Evolutionary conservation across 2,329 filamentous ascomycete species (phyloP).

Genomic region (Lachnum nothofagi): DNA sequence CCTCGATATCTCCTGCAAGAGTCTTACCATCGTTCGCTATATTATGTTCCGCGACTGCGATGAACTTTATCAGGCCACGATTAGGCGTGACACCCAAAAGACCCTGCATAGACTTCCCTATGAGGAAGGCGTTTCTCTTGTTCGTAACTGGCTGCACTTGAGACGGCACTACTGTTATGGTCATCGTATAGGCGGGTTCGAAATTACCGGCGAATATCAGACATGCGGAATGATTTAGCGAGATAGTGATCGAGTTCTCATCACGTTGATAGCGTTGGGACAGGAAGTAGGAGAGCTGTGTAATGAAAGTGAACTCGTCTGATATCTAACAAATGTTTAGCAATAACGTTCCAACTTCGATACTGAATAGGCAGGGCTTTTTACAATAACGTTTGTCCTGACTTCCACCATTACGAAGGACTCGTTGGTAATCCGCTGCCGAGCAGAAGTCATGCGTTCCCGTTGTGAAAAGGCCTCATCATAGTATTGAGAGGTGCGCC

Average conservation of each 20-base stretch:
- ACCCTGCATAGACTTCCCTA: slow-evolving; percentile 71
- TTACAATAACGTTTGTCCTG: slow-evolving; percentile 59
- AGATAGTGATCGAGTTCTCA: slow-evolving; percentile 67
- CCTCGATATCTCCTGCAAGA: slow-evolving; percentile 61
- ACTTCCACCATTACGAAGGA: slow-evolving; percentile 57
- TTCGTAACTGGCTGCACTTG: slow-evolving; percentile 71
- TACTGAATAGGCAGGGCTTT: slow-evolving; percentile 24
- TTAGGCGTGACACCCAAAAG: slow-evolving; percentile 60
- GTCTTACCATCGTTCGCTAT: slow-evolving; percentile 68
- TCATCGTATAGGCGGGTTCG: slow-evolving; percentile 74
- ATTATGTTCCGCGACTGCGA: slow-evolving; percentile 64
- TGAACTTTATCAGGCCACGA: slow-evolving; percentile 69
- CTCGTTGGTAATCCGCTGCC: slow-evolving; percentile 29
- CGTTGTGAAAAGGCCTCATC: slow-evolving; percentile 33
- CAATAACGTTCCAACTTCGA: slow-evolving; percentile 19
- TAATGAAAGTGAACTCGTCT: slow-evolving; percentile 70
- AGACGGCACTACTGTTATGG: slow-evolving; percentile 63
- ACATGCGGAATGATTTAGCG: slow-evolving; percentile 68
- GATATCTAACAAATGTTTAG: slow-evolving; percentile 51
- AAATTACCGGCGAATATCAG: slow-evolving; percentile 71
- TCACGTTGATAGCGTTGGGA: slow-evolving; percentile 71
- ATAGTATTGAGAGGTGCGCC: slow-evolving; percentile 32
- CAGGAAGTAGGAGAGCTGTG: slow-evolving; percentile 66
- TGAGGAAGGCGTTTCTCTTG: slow-evolving; percentile 71
- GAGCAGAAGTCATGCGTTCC: slow-evolving; percentile 26